Percentiles rank a stretch among this genome's conserved stretches.
Evolutionary conservation across 2,329 filamentous ascomycete genomes (phyloP).

Genomic region (Pleoardoris graminearum): DNA sequence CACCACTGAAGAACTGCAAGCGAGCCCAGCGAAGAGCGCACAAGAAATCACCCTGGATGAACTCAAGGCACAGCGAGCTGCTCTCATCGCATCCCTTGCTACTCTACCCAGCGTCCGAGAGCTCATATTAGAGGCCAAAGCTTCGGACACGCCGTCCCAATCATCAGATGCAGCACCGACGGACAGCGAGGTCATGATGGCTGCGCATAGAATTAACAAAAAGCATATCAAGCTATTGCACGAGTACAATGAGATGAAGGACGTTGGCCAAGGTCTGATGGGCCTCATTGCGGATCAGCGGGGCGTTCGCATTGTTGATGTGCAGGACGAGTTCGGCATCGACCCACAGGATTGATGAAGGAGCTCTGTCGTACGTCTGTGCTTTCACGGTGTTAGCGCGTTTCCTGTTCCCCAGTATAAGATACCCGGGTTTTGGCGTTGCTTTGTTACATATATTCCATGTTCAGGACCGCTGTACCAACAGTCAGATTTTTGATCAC

Average conservation of each 20-base stretch:
- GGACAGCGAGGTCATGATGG: conserved; percentile 40
- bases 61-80: conserved; percentile 49
- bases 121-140: conserved; percentile 34
- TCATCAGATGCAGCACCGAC: conserved; percentile 29
- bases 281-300: conserved; percentile 68
- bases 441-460: no score
- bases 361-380: not conserved
- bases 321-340: conserved; percentile 55
- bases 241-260: conserved; percentile 72
- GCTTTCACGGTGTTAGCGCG: not conserved
- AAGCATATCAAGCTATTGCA: conserved; percentile 68
- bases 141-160: conserved; percentile 20
- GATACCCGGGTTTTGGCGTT: conserved; percentile 6
- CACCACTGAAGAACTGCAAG: not conserved
- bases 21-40: conserved; percentile 29
- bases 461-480: no score
- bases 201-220: conserved; percentile 59
- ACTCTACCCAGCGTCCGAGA: conserved; percentile 38
- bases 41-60: conserved; percentile 55
- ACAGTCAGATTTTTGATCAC: no score
- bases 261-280: conserved; percentile 67
- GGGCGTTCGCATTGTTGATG: conserved; percentile 57
- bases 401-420: conserved; percentile 1
- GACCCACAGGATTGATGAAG: conserved; percentile 47
- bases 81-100: conserved; percentile 38